A percentile compares a stretch with the other conserved stretches of the same genome.
These are phyloP conservation scores for Crithidia fasciculata DNA, from an alignment of 208 protist species.

Conservation along the genomic window DNA sequence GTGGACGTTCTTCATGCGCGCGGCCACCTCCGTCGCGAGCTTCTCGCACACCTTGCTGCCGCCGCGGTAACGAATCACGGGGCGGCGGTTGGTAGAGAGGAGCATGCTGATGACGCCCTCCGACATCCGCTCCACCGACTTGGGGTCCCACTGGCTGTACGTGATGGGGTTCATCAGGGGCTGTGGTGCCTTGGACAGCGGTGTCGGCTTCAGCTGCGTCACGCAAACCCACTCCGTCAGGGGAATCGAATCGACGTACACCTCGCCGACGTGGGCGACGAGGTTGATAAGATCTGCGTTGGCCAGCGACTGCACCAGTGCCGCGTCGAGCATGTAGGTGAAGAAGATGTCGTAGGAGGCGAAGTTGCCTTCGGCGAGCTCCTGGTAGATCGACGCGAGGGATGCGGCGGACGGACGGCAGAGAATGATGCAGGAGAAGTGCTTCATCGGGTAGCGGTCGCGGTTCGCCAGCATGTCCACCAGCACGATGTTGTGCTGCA, in stretches of 20 bases:
- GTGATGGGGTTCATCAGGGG: slow-evolving; percentile 79
- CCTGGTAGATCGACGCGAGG: slow-evolving; percentile 82
- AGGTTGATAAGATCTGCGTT: slow-evolving; percentile 95
- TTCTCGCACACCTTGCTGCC: slow-evolving; percentile 67
- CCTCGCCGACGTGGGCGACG: slow-evolving; percentile 91
- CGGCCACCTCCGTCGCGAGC: slow-evolving; percentile 78
- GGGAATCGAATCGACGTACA: slow-evolving; percentile 95
- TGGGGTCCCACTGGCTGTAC: slow-evolving; percentile 72
- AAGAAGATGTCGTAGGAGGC: slow-evolving; percentile 90
- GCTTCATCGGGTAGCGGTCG: slow-evolving; percentile 92
- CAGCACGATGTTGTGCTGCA: slow-evolving; percentile 97
- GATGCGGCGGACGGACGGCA: slow-evolving; percentile 92
- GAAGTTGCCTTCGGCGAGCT: slow-evolving; percentile 94
- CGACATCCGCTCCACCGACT: slow-evolving; percentile 68
- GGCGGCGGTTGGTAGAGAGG: slow-evolving; percentile 85
- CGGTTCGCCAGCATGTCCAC: slow-evolving; percentile 94
- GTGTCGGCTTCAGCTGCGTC: slow-evolving; percentile 58
- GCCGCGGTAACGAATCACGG: slow-evolving; percentile 82
- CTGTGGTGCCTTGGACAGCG: slow-evolving; percentile 40
- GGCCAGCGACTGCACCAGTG: slow-evolving; percentile 92
- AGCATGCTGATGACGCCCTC: slow-evolving; percentile 85
- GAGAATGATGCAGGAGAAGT: slow-evolving; percentile 93
- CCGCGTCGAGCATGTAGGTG: slow-evolving; percentile 88
- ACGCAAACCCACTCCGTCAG: slow-evolving; percentile 85
- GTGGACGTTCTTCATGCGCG: slow-evolving; percentile 84